Evolutionary conservation across 2,329 filamentous ascomycete genomes (phyloP), one percentile per base, ranked within the genome.

Genomic region (Ciborinia camelliae): DNA sequence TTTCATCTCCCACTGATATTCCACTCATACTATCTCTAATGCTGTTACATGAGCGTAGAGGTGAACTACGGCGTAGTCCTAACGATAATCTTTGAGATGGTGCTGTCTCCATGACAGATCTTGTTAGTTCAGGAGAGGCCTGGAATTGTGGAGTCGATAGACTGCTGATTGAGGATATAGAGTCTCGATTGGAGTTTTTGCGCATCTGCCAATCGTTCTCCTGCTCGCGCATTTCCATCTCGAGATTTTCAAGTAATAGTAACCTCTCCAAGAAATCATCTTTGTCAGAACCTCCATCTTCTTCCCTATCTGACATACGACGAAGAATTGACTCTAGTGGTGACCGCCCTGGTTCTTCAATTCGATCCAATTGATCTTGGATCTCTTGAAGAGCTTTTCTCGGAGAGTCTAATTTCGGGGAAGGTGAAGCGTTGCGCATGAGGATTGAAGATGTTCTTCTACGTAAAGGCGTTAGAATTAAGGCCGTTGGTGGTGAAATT

Each of bases 141-240:
- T 68, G 64, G 48, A 67, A 54, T 41, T 58, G 54, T 55, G 71
- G 69, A 20, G 71, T 69, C 61, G 70, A 64, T n/a, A 71, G 69
- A 35, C 70, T 69, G 54, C 70, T 66, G n/a, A 70, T 59, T 23
- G 61, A 59, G 41, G 70, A 73, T 47, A 70, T 66, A 15, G 73
- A 73, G 51, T 72, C 68, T 35, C 71, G 80, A 61, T 78, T 76
- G 48, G 86, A 72, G 45, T 81, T 80, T 32, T 80, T 76, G 64
- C 84, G 84, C 76, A 88, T 80, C 58, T 83, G 81, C 86, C 86
- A 89, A 68, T 83, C 81, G 62, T 79, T 79, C 71, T 86, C 84
- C 71, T 89, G 83, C 68, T 80, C 74, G 0, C 81, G 84, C 80
- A 89, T 85, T 73, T 89, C 86, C 66, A 77, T 78, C 71, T 89